phyloP scores from a whole-genome alignment of 306 rosid genomes.

The Inga oerstediana region DNA sequence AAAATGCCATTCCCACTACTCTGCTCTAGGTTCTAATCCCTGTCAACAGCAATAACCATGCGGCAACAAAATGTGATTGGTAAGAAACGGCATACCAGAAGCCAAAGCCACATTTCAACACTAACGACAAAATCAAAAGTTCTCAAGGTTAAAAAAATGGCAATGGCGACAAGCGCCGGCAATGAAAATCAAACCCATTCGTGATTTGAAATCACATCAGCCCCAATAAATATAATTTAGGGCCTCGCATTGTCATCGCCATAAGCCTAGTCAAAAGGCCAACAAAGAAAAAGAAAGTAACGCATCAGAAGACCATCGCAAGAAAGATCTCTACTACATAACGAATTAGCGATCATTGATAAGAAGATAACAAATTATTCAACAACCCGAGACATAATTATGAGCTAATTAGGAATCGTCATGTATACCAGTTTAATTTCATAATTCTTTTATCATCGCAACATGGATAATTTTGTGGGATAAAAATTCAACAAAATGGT shows the following conservation, averaged over 20 bases:
- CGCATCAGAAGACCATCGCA: neutral
- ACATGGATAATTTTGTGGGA: neutral
- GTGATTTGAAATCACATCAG: neutral
- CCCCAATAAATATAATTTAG: neutral
- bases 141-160: neutral
- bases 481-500: neutral
- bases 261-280: neutral
- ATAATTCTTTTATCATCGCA: neutral
- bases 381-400: neutral
- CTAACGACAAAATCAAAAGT: neutral
- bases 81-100: neutral
- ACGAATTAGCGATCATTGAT: neutral
- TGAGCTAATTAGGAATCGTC: neutral
- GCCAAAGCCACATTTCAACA: conserved; percentile 13
- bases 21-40: conserved; percentile 7
- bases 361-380: neutral
- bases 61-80: neutral
- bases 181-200: neutral
- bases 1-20: neutral
- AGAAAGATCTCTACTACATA: neutral
- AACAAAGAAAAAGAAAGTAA: neutral
- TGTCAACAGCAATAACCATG: neutral
- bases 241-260: neutral
- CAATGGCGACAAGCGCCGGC: neutral
- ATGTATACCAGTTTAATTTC: neutral